Evolutionary conservation across 352 stramenopile species (phyloP).

Genomic region (Pythium apleroticum): DNA sequence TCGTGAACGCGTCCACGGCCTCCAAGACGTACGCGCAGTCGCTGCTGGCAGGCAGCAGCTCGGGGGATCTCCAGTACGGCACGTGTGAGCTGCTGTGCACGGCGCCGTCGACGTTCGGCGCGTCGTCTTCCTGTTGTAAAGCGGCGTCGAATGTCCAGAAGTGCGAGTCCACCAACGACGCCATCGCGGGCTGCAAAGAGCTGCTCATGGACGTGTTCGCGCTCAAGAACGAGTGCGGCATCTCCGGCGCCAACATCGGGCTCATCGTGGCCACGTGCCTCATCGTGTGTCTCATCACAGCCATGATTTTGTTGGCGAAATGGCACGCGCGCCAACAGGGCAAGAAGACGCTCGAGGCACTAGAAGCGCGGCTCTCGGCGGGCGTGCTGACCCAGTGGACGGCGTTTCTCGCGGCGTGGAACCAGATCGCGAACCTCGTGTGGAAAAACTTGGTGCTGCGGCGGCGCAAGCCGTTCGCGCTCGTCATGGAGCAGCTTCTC

Average conservation of each 20-base stretch:
- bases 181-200: slow-evolving; percentile 30
- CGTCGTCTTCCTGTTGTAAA: slow-evolving; percentile 19
- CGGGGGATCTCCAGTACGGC: slow-evolving; percentile 5
- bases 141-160: slow-evolving; percentile 17
- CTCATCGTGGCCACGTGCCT: slow-evolving; percentile 13
- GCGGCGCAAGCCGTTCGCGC: slow-evolving; percentile 20
- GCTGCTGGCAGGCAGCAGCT: slow-evolving; percentile 4
- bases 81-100: slow-evolving; percentile 24
- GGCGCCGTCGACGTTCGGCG: slow-evolving; percentile 2
- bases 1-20: slow-evolving; percentile 5
- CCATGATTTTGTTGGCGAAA: slow-evolving; percentile 18
- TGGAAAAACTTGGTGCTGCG: slow-evolving; percentile 38
- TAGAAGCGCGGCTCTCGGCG: slow-evolving; percentile 23
- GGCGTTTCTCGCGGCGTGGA: slow-evolving; percentile 25
- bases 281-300: slow-evolving; percentile 3
- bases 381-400: slow-evolving; percentile 29
- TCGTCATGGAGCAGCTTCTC: slow-evolving; percentile 30
- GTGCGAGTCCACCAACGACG: slow-evolving; percentile 34
- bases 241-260: slow-evolving; percentile 10
- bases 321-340: slow-evolving; percentile 19
- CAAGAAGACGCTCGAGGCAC: slow-evolving; percentile 17
- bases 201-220: slow-evolving; percentile 33
- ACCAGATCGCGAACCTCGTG: slow-evolving; percentile 31
- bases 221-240: slow-evolving; percentile 4
- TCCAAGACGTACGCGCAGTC: background rate